Evolutionary conservation across 1,139 yeast genomes (phyloP), one percentile per base, ranked within the genome.

Genomic region (Yamadazyma sp.): DNA sequence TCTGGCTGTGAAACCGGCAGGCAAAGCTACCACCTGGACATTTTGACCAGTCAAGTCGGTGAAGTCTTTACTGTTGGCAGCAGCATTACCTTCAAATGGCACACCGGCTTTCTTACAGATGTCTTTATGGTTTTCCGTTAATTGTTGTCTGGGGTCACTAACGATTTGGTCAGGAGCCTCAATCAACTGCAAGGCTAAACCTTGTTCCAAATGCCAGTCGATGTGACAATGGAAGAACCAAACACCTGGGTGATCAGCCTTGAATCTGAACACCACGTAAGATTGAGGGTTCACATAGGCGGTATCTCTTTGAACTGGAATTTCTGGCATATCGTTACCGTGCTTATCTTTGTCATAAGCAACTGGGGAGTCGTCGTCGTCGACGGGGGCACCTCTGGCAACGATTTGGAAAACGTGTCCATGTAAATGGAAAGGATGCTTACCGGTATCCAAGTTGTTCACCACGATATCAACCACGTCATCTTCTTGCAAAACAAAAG

Each of bases 191-290:
- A 83, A 66, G 12, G 89, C 91, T 45, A 88, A 73, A 46, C 96
- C 96, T 64, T 87, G 96, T 54, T 79, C 81, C 69, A 88, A 75
- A 68, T 88, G 96, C 96, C 96, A 88, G 55, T 88, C 96, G 50
- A 88, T 83, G 55, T 88, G 96, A 66, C 96, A 89, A 61, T 88
- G 96, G 87, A 88, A 88, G 55, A 84, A 73, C 95, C 95, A 87
- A 31, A 87, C 88, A 54, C 96, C 96, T 20, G 96, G 96, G 60
- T 87, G 87, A 54, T 83, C 80, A 38, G 95, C 88, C 50, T 67
- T 75, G 59, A 84, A 83, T 55, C 94, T 68, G 36, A 84, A 49
- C 3, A 83, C 88, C 35, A 81, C 56, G 52, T 80, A 76, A 0
- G 89, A 86, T 49, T 81, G 80, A 28, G 86, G 79, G 44, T 79